A percentile compares a stretch with the other conserved stretches of the same genome.
These are phyloP conservation scores for Rhizophora apiculata DNA, from an alignment of 345 rosid genomes.

Conservation along the genomic window DNA sequence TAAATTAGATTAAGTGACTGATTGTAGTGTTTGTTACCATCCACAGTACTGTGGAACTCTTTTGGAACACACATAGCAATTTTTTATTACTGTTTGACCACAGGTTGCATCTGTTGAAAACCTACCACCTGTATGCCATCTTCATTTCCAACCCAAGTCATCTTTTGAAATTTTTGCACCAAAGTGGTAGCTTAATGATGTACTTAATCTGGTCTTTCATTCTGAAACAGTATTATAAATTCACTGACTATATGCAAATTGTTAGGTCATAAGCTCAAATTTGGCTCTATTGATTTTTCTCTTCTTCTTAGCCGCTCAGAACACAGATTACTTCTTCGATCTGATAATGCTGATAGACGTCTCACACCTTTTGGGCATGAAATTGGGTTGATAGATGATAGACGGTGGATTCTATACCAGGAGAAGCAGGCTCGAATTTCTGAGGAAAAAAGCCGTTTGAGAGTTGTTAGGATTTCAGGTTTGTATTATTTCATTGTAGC, in stretches of 20 bases:
- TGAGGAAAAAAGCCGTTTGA: constrained; percentile 77
- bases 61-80: neutral
- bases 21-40: no score
- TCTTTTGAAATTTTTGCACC: neutral
- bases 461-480: constrained; percentile 86
- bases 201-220: neutral
- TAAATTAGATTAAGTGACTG: no score
- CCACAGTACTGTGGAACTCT: no score
- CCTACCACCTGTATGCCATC: neutral
- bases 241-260: no score
- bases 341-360: constrained; percentile 96
- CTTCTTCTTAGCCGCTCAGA: constrained; percentile 74
- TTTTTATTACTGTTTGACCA: neutral
- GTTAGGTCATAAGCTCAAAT: neutral
- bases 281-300: constrained; percentile 4
- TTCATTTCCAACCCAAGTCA: neutral
- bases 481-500: constrained; percentile 12
- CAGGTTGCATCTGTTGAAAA: neutral
- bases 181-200: neutral
- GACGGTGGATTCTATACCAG: constrained; percentile 84
- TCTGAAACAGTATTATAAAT: no score
- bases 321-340: constrained; percentile 86
- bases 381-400: constrained; percentile 86
- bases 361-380: constrained; percentile 91
- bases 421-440: constrained; percentile 78